Evolutionary conservation across 2,329 filamentous ascomycete genomes (phyloP).

Genomic region (Sarocladium kiliense): DNA sequence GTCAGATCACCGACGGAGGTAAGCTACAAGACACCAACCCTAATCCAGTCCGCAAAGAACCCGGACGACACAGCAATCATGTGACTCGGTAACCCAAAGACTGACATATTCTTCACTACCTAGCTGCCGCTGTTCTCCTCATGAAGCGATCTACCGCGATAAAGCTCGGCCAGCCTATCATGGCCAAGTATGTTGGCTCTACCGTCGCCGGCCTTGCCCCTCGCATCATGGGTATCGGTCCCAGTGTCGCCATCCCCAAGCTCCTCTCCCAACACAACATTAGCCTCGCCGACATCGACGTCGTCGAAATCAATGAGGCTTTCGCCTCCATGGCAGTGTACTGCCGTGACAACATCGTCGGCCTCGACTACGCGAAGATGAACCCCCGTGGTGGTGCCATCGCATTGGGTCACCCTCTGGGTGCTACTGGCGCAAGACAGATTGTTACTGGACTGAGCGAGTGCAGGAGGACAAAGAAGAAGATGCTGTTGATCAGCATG

Average conservation of each 20-base stretch:
- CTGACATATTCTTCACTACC: neutral
- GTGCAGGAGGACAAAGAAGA: constrained; percentile 78
- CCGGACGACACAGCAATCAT: neutral
- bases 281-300: constrained; percentile 74
- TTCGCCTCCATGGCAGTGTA: constrained; percentile 98
- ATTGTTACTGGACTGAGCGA: constrained; percentile 89
- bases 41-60: neutral
- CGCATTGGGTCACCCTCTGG: constrained; percentile 77
- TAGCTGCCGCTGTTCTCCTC: constrained; percentile 77
- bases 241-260: constrained; percentile 71
- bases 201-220: constrained; percentile 87
- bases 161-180: constrained; percentile 81
- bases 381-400: constrained; percentile 80
- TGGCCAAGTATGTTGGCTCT: constrained; percentile 91
- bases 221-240: constrained; percentile 94
- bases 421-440: constrained; percentile 70
- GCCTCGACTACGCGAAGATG: constrained; percentile 72
- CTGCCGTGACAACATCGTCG: constrained; percentile 67
- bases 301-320: constrained; percentile 94
- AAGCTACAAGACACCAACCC: constrained; percentile 21
- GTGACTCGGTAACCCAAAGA: neutral
- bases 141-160: constrained; percentile 93
- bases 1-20: constrained; percentile 90
- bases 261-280: constrained; percentile 76
- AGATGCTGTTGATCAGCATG: constrained; percentile 89